Evolutionary conservation across 1,139 yeast species (phyloP).

Genomic region (Suhomyces chickasaworum): DNA sequence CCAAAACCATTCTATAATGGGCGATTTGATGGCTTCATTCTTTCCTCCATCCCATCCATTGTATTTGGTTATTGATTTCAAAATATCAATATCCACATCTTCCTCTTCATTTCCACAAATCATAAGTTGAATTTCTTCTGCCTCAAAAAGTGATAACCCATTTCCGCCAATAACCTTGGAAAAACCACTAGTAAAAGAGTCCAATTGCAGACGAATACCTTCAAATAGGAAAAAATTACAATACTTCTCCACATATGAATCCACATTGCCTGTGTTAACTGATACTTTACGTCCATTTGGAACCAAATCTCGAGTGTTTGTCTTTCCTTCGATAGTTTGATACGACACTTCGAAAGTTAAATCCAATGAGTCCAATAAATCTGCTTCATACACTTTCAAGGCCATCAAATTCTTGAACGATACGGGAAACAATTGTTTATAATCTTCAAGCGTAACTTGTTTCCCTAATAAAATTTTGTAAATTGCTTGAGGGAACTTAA

Average conservation of each 20-base stretch:
- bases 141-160: constrained; percentile 73
- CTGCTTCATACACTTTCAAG: constrained; percentile 45
- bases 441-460: constrained; percentile 62
- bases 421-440: constrained; percentile 64
- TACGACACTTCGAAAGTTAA: constrained; percentile 44
- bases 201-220: constrained; percentile 54
- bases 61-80: constrained; percentile 74
- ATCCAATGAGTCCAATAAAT: constrained; percentile 33
- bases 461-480: constrained; percentile 72
- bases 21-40: constrained; percentile 36
- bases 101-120: constrained; percentile 76
- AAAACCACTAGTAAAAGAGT: constrained; percentile 70
- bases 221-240: constrained; percentile 59
- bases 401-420: constrained; percentile 59
- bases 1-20: constrained; percentile 82
- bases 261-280: constrained; percentile 61
- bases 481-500: constrained; percentile 72
- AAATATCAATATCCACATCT: constrained; percentile 63
- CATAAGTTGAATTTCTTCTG: constrained; percentile 77
- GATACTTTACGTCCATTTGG: constrained; percentile 53
- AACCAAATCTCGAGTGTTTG: constrained; percentile 51
- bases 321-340: constrained; percentile 40
- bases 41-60: constrained; percentile 52
- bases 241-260: constrained; percentile 63
- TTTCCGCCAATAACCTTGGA: constrained; percentile 76